Percentiles rank a stretch among this genome's conserved stretches.
These are phyloP conservation scores for Trypanosoma cruzi DNA, from an alignment of 208 protist genomes.

Conservation along the genomic window DNA sequence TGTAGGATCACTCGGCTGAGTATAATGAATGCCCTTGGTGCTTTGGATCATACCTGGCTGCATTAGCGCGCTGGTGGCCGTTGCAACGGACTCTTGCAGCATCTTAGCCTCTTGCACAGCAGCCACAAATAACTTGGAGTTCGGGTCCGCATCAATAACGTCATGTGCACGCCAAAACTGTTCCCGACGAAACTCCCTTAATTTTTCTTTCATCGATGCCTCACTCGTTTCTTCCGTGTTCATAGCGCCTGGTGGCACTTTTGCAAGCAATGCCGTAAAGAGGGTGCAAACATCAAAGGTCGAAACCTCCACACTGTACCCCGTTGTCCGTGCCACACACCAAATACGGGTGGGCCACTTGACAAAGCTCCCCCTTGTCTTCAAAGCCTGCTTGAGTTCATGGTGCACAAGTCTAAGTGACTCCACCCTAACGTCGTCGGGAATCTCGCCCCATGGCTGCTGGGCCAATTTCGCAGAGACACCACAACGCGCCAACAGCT, in stretches of 20 bases:
- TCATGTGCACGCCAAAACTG: conserved; percentile 80
- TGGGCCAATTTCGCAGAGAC: conserved; percentile 70
- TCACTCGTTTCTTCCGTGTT: conserved; percentile 34
- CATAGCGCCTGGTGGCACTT: conserved; percentile 38
- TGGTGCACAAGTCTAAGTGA: conserved; percentile 56
- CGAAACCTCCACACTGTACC: conserved; percentile 82
- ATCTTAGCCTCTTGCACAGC: conserved; percentile 62
- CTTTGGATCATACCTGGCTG: conserved; percentile 85
- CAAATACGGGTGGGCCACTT: conserved; percentile 48
- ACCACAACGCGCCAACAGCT: conserved; percentile 82
- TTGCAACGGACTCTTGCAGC: conserved; percentile 64
- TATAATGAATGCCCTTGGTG: conserved; percentile 81
- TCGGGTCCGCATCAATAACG: conserved; percentile 81
- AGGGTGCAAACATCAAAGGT: conserved; percentile 82
- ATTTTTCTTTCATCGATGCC: conserved; percentile 22
- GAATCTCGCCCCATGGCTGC: conserved; percentile 80
- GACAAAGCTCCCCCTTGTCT: conserved; percentile 36
- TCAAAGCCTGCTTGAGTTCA: conserved; percentile 60
- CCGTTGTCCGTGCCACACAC: conserved; percentile 58
- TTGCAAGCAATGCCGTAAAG: conserved; percentile 65
- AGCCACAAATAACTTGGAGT: conserved; percentile 53
- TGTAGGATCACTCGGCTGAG: conserved; percentile 59
- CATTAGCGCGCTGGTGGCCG: conserved; percentile 78
- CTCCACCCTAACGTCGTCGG: conserved; percentile 46
- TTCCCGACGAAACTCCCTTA: conserved; percentile 61